Evolutionary conservation across 192 early-diverging fungal species (phyloP).

Genomic region (Jimgerdemannia flammicorona): DNA sequence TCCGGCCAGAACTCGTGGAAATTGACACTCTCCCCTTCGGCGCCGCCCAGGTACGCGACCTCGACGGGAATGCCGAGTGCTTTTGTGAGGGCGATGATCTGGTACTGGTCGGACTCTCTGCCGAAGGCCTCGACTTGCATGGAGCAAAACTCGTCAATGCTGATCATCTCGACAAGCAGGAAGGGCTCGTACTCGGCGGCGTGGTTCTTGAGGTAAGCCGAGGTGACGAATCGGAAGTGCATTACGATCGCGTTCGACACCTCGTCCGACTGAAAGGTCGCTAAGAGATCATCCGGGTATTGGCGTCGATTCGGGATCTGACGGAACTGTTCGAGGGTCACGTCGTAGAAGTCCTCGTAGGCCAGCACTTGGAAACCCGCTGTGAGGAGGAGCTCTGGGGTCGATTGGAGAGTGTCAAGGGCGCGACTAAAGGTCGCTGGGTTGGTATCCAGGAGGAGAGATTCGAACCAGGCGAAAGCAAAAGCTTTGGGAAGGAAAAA

Average conservation of each 20-base stretch:
- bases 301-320: slow-evolving; percentile 14
- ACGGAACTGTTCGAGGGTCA: slow-evolving; percentile 39
- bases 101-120: slow-evolving; percentile 75
- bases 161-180: slow-evolving; percentile 44
- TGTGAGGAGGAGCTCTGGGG: slow-evolving; percentile 33
- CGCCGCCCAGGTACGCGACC: slow-evolving; percentile 67
- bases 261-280: slow-evolving; percentile 50
- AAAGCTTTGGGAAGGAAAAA: slow-evolving; percentile 31
- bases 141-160: slow-evolving; percentile 51
- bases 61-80: slow-evolving; percentile 58
- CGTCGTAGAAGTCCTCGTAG: slow-evolving; percentile 54
- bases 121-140: slow-evolving; percentile 57
- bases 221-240: slow-evolving; percentile 51
- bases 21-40: slow-evolving; percentile 51
- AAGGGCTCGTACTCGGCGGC: slow-evolving; percentile 56
- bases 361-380: slow-evolving; percentile 44
- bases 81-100: slow-evolving; percentile 72
- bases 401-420: slow-evolving; percentile 30
- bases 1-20: slow-evolving; percentile 74
- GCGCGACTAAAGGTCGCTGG: slow-evolving; percentile 19
- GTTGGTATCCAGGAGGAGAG: slow-evolving; percentile 26
- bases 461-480: slow-evolving; percentile 62
- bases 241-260: slow-evolving; percentile 57
- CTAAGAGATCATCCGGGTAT: slow-evolving; percentile 38
- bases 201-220: slow-evolving; percentile 52